Percentiles rank a stretch among this genome's conserved stretches.
These are phyloP conservation scores for Tricholoma saponaceum DNA, from an alignment of 768 basidiomycete genomes.

Conservation along the genomic window DNA sequence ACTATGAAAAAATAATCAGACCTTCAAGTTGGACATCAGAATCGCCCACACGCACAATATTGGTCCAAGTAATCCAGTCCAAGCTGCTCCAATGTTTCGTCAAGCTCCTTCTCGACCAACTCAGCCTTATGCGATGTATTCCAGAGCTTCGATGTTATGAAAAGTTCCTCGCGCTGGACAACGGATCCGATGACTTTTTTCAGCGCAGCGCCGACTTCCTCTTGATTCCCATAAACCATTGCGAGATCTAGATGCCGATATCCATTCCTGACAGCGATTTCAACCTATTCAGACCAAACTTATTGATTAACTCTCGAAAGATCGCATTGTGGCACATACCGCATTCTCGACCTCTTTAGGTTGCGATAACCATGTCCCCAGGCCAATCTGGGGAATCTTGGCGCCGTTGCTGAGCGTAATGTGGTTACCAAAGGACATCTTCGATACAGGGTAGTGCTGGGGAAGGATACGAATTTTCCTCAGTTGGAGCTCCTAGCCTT, in stretches of 20 bases:
- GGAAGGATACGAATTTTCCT: background rate
- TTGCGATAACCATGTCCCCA: constrained; percentile 80
- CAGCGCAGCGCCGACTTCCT: constrained; percentile 69
- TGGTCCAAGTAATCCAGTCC: constrained; percentile 77
- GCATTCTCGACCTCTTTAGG: constrained; percentile 73
- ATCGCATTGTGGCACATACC: constrained; percentile 31
- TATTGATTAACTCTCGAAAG: constrained; percentile 1
- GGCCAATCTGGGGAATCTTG: constrained; percentile 69
- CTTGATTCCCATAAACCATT: constrained; percentile 75
- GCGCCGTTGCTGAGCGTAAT: constrained; percentile 42
- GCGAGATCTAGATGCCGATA: constrained; percentile 88
- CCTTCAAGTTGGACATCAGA: background rate
- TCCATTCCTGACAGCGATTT: constrained; percentile 67
- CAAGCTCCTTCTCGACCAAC: constrained; percentile 67
- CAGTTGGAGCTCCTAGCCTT: background rate
- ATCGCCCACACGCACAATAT: constrained; percentile 49
- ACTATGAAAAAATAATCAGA: constrained; percentile 35
- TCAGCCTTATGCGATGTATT: constrained; percentile 67
- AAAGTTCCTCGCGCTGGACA: constrained; percentile 76
- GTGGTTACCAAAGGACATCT: constrained; percentile 40
- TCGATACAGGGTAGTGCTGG: background rate
- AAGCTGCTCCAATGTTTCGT: constrained; percentile 71
- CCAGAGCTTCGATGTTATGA: constrained; percentile 83
- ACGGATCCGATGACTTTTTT: constrained; percentile 75
- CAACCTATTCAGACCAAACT: constrained; percentile 44